phyloP scores from a whole-genome alignment of 148 eudicot species.

The Limonium bicolor region DNA sequence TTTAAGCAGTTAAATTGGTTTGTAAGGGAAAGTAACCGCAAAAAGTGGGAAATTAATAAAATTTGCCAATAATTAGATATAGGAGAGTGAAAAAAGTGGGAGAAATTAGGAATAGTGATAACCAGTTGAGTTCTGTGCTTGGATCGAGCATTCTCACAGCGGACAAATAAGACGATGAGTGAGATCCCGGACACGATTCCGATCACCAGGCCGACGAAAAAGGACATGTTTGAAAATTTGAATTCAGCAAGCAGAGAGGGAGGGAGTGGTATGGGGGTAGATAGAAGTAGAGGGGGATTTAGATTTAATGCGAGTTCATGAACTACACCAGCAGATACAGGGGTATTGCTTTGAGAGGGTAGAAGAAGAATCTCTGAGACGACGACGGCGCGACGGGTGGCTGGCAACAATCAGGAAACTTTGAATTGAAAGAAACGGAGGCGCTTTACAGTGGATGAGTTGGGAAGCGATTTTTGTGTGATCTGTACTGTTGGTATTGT shows the following conservation, averaged over 20 bases:
- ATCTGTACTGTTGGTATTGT: too few relatives aligned
- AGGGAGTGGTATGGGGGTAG: neutral
- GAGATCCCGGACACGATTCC: constrained; percentile 47
- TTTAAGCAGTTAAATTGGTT: too few relatives aligned
- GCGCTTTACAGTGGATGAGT: too few relatives aligned
- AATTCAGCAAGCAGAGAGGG: neutral
- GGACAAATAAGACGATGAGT: constrained; percentile 51
- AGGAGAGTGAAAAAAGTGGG: neutral
- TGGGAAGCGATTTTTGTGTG: too few relatives aligned
- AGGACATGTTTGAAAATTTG: constrained; percentile 33
- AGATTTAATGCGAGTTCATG: too few relatives aligned
- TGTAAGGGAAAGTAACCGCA: neutral
- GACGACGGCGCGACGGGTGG: too few relatives aligned
- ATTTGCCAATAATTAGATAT: neutral
- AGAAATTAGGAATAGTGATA: constrained; percentile 3
- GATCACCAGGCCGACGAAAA: constrained; percentile 37
- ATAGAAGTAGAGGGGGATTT: neutral
- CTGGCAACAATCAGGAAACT: too few relatives aligned
- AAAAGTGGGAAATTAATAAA: neutral
- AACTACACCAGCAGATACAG: too few relatives aligned
- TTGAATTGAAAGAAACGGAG: too few relatives aligned
- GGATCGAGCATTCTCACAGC: constrained; percentile 81
- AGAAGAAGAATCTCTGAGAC: too few relatives aligned
- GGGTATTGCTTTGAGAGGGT: too few relatives aligned
- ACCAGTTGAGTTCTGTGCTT: constrained; percentile 54